phyloP scores from a whole-genome alignment of 2,329 filamentous ascomycete species.

The Fusarium setosum region DNA sequence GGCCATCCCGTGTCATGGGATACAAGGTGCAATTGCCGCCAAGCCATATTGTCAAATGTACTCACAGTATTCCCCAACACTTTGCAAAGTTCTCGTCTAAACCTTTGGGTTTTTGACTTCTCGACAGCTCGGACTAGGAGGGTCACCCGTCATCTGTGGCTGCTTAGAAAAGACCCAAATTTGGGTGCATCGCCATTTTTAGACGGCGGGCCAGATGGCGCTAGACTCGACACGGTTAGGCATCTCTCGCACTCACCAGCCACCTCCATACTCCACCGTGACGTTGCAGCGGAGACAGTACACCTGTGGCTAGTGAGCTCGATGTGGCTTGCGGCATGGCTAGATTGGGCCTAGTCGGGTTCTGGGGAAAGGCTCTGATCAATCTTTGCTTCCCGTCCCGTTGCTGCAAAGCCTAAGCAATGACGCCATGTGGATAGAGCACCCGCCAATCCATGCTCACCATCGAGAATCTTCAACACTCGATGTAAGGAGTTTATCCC shows the following conservation, averaged over 20 bases:
- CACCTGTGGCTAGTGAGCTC: constrained; percentile 2
- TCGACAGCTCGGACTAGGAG: constrained; percentile 13
- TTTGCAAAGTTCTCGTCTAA: constrained; percentile 14
- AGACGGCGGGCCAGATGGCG: constrained; percentile 17
- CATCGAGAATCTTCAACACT: constrained; percentile 23
- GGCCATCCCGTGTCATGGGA: neutral
- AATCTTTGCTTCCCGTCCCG: constrained; percentile 6
- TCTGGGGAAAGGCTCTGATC: constrained; percentile 7
- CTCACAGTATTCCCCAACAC: constrained; percentile 29
- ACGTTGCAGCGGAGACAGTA: constrained; percentile 21
- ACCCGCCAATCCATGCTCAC: constrained; percentile 25
- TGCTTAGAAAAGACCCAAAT: constrained; percentile 38
- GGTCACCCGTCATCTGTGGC: constrained; percentile 11
- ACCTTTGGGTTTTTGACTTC: constrained; percentile 5
- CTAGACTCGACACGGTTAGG: constrained; percentile 15
- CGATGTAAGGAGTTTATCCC: constrained; percentile 10
- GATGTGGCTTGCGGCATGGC: constrained; percentile 16
- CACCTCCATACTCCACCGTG: constrained; percentile 8
- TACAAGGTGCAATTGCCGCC: neutral
- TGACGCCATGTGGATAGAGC: constrained; percentile 28
- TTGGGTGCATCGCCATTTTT: constrained; percentile 31
- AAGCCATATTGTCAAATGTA: neutral
- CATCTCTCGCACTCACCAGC: too few relatives aligned
- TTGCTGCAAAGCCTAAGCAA: constrained; percentile 25
- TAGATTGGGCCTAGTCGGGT: constrained; percentile 12